Base-by-base conservation (phyloP, 352 stramenopile species). In the Stramenopiles sp. region DNA sequence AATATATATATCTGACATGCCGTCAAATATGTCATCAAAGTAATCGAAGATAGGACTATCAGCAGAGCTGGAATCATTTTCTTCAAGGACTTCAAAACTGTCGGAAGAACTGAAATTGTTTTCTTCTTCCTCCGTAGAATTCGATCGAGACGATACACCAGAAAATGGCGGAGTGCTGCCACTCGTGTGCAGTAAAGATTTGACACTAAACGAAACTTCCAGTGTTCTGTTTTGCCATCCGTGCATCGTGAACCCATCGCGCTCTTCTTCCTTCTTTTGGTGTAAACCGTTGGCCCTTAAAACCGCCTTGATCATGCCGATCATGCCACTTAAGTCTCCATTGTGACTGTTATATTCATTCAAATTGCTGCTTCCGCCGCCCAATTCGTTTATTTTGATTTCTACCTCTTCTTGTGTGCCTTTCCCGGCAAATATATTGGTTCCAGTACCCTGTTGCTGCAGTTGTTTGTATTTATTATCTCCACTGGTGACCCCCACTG, bases 391-490 rank as follows among this genome's bases (percentile, higher is more conserved):
- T 63, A 12, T 63, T 63, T 25, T 12, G 25, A 18, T 25, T 63
- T 63, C 43, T 63, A 63, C 43, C 25, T 25, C 12, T 63, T 63
- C 12, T 63, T 63, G 43, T 12, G 12, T 63, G 43, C 43, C 43
- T 18, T 63, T 63, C 43, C 43, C 25, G 43, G 43, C 25, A 63
- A 63, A 63, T 18, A 63, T 25, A 63, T 63, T 63, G 43, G 25
- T 63, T 18, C 43, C 43, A 25, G 43, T 63, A 63, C 12, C 43
- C 43, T 63, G 43, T 63, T 63, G 43, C 43, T 63, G 43, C 43
- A 12, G 43, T 63, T 63, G 43, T 63, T 63, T 63, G 43, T 63
- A 63, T 63, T 63, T 63, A 63, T 63, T 63, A 63, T 63, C 43
- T 63, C 43, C 43, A 25, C 43, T 63, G 43, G 43, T 63, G 25